Base-by-base conservation (phyloP, 805 yeast genomes). In the Isabelozyma heimii region DNA sequence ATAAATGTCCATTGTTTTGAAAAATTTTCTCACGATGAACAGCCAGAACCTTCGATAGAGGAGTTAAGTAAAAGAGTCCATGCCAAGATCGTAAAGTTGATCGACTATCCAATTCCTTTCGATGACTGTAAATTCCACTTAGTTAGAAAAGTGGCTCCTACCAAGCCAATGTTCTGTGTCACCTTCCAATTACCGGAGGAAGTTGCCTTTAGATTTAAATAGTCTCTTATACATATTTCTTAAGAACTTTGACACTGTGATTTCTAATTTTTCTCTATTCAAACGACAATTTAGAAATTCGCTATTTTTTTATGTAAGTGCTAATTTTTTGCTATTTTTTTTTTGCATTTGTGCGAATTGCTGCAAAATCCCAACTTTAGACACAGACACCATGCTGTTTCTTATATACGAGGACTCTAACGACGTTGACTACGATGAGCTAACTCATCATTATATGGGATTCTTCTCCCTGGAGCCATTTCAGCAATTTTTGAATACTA, bases 121-220 rank as follows among this genome's bases (percentile, higher is more conserved):
- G 75, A 74, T 3, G 62, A 70, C 0, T 67, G 87, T 37, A 60
- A 68, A 0, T 87, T 92, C 67, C 98, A 92, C 60, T 71, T 86
- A 54, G 99, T 94, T 8, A 82, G 99, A 62, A 85, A 84, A 63
- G 99, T 94, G 7, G 92, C 99, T 0, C 99, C 99, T 4, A 89
- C 97, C 5, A 94, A 94, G 62, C 92, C 92, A 33, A 94, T 94
- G 99, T 91, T 81, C 63, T 90, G 97, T 68, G 87, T 90, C 3
- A 75, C 91, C 6, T 91, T 91, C 67, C 66, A 67, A 58, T 74
- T 94, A 30, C 95, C 96, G 0, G 76, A 74, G 55, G 82, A 77
- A 49, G 83, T 85, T 46, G 89, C 87, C 7, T 84, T 84, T 46
- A 64, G 56, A 52, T 54, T 58, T 39, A 27, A 20, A 39, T 30